Base-by-base conservation (phyloP, 176 grass and related monocot species). In the Ensete ventricosum region DNA sequence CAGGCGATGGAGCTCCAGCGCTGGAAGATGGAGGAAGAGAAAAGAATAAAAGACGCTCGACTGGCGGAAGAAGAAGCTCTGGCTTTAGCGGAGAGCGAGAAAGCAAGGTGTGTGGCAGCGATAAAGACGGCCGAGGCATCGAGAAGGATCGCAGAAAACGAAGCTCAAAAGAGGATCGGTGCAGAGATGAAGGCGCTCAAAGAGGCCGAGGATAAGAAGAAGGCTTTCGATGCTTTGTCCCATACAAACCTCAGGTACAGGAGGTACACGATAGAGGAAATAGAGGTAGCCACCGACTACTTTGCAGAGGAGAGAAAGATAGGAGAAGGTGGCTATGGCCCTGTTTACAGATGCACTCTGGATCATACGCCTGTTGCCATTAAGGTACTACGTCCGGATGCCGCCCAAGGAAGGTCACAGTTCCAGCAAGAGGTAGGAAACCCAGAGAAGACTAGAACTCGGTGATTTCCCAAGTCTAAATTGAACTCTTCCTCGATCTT, bases 361-460 rank as follows among this genome's bases (percentile, higher is more conserved):
- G 76, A 84, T 57, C 82, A 84, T 52, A 84, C 82, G 67, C 76
- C 82, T 3, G 82, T 84, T 26, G 82, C 82, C 9, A 72, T 84
- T 79, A 84, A 84, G 58, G 52, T 84, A 43, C 4, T 43, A 0
- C 34, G 34, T 43, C 34, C 34, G 4, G 34, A 43, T 43, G 34
- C 34, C 4, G 34, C 34, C 34, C 34, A 43, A 43, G 34, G 34
- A 43, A 43, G 34, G 34, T 43, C 34, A 43, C 34, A 43, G 34
- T 43, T 43, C 34, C 34, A 43, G 34, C 34, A 43, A 43, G 34
- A 43, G 34, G 34, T 43, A 43, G 34, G 34, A 0, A 43, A 43
- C 3, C 29, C 29, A 34, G 29, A 34, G 29, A 34, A 5, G 29
- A 5, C 29, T 5, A 34, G 3, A 34, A 5, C 29, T 34, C 29